Percentiles rank a stretch among this genome's conserved stretches.
These are phyloP conservation scores for Aspergillus sp. DNA, from an alignment of 2,329 filamentous ascomycete species.

Conservation along the genomic window DNA sequence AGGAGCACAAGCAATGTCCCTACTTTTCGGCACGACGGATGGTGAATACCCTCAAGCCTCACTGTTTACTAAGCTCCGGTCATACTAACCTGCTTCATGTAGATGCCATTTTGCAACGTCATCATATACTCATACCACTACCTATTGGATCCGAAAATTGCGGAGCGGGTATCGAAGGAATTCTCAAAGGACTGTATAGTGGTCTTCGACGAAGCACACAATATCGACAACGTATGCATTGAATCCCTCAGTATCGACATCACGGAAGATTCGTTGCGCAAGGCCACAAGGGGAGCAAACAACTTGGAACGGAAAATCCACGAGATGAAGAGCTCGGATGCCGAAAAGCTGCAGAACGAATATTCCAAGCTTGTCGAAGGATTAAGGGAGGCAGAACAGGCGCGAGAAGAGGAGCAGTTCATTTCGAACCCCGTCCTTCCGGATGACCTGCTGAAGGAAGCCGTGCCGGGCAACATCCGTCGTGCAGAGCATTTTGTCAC, in stretches of 20 bases:
- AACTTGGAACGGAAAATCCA: slow-evolving; percentile 88
- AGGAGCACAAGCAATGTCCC: slow-evolving; percentile 93
- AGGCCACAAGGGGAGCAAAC: slow-evolving; percentile 83
- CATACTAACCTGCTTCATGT: slow-evolving; percentile 17
- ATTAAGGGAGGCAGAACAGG: slow-evolving; percentile 81
- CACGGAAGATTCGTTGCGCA: slow-evolving; percentile 89
- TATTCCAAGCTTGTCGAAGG: slow-evolving; percentile 95
- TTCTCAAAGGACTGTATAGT: slow-evolving; percentile 98
- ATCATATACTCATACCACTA: slow-evolving; percentile 99
- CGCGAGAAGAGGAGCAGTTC: slow-evolving; percentile 88
- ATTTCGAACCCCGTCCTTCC: slow-evolving; percentile 95
- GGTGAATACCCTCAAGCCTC: slow-evolving; percentile 51
- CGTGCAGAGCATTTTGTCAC: slow-evolving; percentile 94
- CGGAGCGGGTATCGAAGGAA: slow-evolving; percentile 90
- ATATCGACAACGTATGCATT: slow-evolving; percentile 99
- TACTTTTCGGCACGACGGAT: slow-evolving; percentile 96
- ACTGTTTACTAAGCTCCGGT: not conserved
- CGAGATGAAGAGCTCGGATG: slow-evolving; percentile 94
- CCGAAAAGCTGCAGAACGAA: slow-evolving; percentile 89
- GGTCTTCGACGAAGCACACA: slow-evolving; percentile 97
- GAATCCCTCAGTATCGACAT: slow-evolving; percentile 96
- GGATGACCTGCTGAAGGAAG: slow-evolving; percentile 91
- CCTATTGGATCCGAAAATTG: slow-evolving; percentile 94
- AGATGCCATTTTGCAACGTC: slow-evolving; percentile 99
- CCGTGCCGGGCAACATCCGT: slow-evolving; percentile 92